Evolutionary conservation across 495 filamentous ascomycete genomes (phyloP), one percentile per base, ranked within the genome.

Genomic region (Penicillium subrubescens): DNA sequence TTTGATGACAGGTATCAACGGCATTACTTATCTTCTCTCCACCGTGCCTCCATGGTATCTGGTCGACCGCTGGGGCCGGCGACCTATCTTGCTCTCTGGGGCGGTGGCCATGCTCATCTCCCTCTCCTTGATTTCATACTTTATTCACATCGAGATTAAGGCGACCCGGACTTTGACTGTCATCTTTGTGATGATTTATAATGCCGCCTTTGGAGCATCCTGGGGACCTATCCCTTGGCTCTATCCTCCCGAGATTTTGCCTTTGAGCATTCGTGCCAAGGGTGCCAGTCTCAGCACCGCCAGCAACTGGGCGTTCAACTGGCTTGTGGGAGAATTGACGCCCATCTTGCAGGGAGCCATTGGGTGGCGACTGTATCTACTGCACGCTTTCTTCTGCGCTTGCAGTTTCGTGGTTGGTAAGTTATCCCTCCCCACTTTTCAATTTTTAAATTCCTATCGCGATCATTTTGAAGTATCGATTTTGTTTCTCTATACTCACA

Each of bases 221-320:
- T 99, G 96, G 96, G 95, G 95, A 34, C 95, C 95, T 4, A 94
- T 99, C 58, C 95, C 95, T 0, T 99, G 95, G 95, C 84, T 98
- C 12, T 99, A 99, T 73, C 95, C 96, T 4, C 95, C 95, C 8
- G 95, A 99, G 82, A 99, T 99, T 72, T 80, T 99, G 56, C 95
- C 95, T 2, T 82, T 99, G 64, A 98, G 96, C 77, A 97, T 99
- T 71, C 88, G 95, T 60, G 97, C 95, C 21, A 99, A 99, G 80
- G 95, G 95, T 63, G 96, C 95, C 54, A 97, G 94, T 81, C 80
- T 99, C 68, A 98, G 95, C 62, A 99, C 95, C 2, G 95, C 95
- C 21, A 85, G 93, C 10, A 99, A 99, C 73, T 99, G 96, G 96
- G 92, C 94, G 4, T 98, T 95, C 79, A 99, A 99, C 72, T 99